Evolutionary conservation across 371 early-diverging fungal species (phyloP).

Genomic region (Lichtheimia corymbifera): DNA sequence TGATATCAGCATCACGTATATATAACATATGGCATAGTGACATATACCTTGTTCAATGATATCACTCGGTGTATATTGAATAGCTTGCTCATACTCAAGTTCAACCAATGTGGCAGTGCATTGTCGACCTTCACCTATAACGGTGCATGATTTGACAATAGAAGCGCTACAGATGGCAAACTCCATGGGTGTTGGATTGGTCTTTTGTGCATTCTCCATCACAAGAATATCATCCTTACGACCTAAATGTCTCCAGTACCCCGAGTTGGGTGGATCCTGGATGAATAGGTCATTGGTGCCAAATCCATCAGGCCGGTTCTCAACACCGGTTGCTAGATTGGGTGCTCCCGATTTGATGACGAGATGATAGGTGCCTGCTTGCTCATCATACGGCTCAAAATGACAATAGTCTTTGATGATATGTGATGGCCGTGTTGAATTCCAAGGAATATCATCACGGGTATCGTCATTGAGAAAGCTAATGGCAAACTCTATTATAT

Average conservation of each 20-base stretch:
- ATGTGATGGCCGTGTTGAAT: background rate
- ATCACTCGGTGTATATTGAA: slow-evolving; percentile 19
- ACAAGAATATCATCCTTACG: slow-evolving; percentile 37
- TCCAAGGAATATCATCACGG: slow-evolving; percentile 4
- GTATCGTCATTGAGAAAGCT: too few species aligned
- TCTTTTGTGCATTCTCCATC: slow-evolving; percentile 49
- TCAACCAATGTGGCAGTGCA: slow-evolving; percentile 32
- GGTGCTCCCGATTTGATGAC: slow-evolving; percentile 15
- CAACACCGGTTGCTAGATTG: slow-evolving; percentile 16
- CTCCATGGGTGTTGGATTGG: slow-evolving; percentile 43
- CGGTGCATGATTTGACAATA: slow-evolving; percentile 21
- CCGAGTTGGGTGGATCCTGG: slow-evolving; percentile 12
- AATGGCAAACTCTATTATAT: too few species aligned
- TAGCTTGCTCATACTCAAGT: slow-evolving; percentile 19
- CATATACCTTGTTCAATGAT: slow-evolving; percentile 18
- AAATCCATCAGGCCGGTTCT: slow-evolving; percentile 30
- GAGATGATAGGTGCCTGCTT: slow-evolving; percentile 8
- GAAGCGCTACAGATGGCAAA: slow-evolving; percentile 15
- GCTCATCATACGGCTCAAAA: slow-evolving; percentile 12
- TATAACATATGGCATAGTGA: too few species aligned
- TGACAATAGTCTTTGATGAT: background rate
- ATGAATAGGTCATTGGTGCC: slow-evolving; percentile 33
- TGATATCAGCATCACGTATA: background rate
- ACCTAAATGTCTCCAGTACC: slow-evolving; percentile 24
- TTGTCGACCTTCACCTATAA: slow-evolving; percentile 29